Conservation (phyloP, 2,329 filamentous ascomycete genomes). For the Alternaria viburni region DNA sequence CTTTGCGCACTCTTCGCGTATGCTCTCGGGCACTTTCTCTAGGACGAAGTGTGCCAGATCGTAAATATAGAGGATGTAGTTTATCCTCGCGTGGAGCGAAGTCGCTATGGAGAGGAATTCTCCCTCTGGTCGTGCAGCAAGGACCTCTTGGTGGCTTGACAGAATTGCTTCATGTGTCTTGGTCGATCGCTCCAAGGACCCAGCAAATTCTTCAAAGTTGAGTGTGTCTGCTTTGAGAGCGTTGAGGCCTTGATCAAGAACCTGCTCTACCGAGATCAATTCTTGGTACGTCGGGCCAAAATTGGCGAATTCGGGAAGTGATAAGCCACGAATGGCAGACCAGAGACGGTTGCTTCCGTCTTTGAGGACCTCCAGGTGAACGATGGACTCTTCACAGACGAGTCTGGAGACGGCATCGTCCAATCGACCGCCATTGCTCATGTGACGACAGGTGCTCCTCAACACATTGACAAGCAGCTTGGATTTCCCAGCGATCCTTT, state of each 20-base stretch:
- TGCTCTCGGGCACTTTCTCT: constrained; percentile 5
- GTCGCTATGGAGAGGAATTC: constrained; percentile 29
- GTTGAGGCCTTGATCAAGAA: constrained; percentile 88
- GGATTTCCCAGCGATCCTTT: constrained; percentile 86
- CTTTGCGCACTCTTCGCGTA: constrained; percentile 51
- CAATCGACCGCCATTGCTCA: constrained; percentile 70
- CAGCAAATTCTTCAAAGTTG: constrained; percentile 80
- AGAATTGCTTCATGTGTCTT: constrained; percentile 29
- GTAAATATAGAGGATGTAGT: constrained; percentile 28
- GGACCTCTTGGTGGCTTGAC: constrained; percentile 15
- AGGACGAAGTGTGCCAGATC: constrained; percentile 21
- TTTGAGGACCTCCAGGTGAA: constrained; percentile 84
- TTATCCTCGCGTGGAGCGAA: constrained; percentile 30
- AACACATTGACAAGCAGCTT: constrained; percentile 20
- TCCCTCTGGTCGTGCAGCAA: constrained; percentile 32
- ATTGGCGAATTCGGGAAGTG: constrained; percentile 75
- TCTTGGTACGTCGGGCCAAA: constrained; percentile 85
- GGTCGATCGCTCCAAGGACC: constrained; percentile 70
- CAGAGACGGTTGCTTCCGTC: constrained; percentile 85
- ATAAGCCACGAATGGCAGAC: constrained; percentile 78
- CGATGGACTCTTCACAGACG: constrained; percentile 71
- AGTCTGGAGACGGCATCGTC: constrained; percentile 77
- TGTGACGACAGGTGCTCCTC: constrained; percentile 58
- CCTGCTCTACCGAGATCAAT: constrained; percentile 88
- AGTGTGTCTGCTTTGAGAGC: constrained; percentile 82